Percentiles rank a stretch among this genome's conserved stretches.
These are phyloP conservation scores for Thielaviopsis euricoi DNA, from an alignment of 2,329 filamentous ascomycete species.

Conservation along the genomic window DNA sequence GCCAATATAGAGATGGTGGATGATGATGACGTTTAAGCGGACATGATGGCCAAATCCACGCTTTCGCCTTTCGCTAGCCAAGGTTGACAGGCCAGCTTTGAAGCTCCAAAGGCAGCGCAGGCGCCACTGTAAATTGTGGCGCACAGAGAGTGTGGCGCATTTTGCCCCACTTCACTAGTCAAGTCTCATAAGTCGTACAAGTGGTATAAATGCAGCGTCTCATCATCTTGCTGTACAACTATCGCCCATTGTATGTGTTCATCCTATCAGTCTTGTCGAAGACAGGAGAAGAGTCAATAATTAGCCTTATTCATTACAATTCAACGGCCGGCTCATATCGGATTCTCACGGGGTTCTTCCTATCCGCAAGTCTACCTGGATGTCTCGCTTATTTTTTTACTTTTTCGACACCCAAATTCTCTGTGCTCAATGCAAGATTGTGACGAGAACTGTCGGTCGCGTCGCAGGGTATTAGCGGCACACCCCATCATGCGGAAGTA, in stretches of 20 bases:
- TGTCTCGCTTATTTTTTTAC: not conserved
- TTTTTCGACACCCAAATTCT: not conserved
- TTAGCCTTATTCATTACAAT: too few relatives aligned
- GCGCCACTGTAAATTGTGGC: not conserved
- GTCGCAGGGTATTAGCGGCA: not conserved
- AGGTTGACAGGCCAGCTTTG: not conserved
- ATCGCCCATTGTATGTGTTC: too few relatives aligned
- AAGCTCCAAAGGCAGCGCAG: not conserved
- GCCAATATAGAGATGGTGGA: not conserved
- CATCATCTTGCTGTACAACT: too few relatives aligned
- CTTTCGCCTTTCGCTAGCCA: not conserved
- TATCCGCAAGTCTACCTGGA: not conserved
- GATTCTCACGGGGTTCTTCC: not conserved
- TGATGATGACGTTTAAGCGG: not conserved
- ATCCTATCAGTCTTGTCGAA: too few relatives aligned
- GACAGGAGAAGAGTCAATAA: too few relatives aligned
- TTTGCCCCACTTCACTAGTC: too few relatives aligned
- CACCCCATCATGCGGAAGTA: not conserved
- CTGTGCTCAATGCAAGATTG: not conserved
- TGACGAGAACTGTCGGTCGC: not conserved
- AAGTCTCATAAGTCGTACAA: too few relatives aligned
- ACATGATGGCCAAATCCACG: not conserved
- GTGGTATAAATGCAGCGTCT: too few relatives aligned
- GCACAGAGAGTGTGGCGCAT: not conserved
- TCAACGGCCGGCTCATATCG: too few relatives aligned